Base-by-base conservation (phyloP, 495 filamentous ascomycete genomes). In the Sordaria brevicollis region DNA sequence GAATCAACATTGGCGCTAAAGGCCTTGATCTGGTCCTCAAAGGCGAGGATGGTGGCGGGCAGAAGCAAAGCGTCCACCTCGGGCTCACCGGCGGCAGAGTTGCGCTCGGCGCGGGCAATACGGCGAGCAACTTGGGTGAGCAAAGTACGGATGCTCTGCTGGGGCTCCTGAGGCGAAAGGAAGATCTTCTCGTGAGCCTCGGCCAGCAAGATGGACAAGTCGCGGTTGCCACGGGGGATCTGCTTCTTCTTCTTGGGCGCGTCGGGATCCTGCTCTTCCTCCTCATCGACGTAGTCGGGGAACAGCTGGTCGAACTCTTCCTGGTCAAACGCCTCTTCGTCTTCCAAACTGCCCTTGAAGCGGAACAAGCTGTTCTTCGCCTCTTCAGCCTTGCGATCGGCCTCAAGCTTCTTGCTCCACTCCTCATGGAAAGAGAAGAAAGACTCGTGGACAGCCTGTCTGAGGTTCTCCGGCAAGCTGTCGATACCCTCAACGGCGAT, bases 251-350 rank as follows among this genome's bases (percentile, higher is more conserved):
- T 69, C 66, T 74, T 71, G 3, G 68, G 67, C 19, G 66, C 69
- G 21, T 69, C 76, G 49, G 65, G 68, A 29, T 72, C 65, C 2
- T 74, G 38, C 33, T 72, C 69, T 4, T 74, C 66, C 41, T 76
- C 79, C 2, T 79, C 72, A 0, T 78, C 80, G 8, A 82, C 83
- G 69, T 89, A 95, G 17, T 85, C 87, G 6, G 94, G 94, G 79
- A 99, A 98, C 38, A 97, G 82, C 68, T 89, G 83, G 25, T 89
- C 80, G 38, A 97, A 87, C 54, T 93, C 92, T 67, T 90, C 85
- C 74, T 93, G 88, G 66, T 92, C 89, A n/a, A 86, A 84, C 71
- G 91, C 91, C 68, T 93, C 89, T 70, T 87, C 85, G 39, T 93
- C 91, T 62, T 90, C 89, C 66, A 87, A 81, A 6, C 86, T 88